Evolutionary conservation across 129 eudicot genomes (phyloP).

Genomic region (Flaveria brownii): DNA sequence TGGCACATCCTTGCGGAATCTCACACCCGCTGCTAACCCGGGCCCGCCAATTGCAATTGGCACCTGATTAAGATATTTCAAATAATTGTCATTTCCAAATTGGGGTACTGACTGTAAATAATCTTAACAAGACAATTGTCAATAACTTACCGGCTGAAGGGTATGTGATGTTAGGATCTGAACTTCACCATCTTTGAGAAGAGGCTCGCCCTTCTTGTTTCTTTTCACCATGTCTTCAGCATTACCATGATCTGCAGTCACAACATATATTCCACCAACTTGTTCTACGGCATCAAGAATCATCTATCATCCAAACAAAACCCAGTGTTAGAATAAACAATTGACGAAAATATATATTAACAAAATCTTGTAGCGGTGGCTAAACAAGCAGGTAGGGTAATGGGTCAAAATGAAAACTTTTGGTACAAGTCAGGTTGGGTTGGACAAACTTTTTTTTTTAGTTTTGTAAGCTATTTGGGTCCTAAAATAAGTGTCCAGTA

Average conservation of each 20-base stretch:
- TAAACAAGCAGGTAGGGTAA: neutral
- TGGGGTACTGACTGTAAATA: neutral
- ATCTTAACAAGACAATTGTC: neutral
- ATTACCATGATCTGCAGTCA: slow-evolving; percentile 95
- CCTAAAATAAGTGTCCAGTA: too few relatives aligned
- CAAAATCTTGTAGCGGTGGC: neutral
- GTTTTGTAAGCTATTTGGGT: too few relatives aligned
- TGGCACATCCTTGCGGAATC: slow-evolving; percentile 78
- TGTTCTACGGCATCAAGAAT: slow-evolving; percentile 89
- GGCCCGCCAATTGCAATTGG: slow-evolving; percentile 97
- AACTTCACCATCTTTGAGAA: slow-evolving; percentile 66
- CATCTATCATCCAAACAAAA: slow-evolving; percentile 46
- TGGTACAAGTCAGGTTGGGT: neutral
- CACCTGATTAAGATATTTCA: slow-evolving; percentile 44
- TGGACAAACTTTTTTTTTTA: too few relatives aligned
- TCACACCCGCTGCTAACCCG: slow-evolving; percentile 68
- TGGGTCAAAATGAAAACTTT: neutral
- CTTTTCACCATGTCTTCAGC: slow-evolving; percentile 99
- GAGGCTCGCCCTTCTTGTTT: slow-evolving; percentile 90
- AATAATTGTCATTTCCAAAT: neutral
- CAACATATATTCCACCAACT: slow-evolving; percentile 90
- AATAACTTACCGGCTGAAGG: slow-evolving; percentile 64
- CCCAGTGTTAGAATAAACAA: neutral
- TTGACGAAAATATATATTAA: neutral
- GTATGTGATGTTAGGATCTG: slow-evolving; percentile 92